Base-by-base conservation (phyloP, 163 green algal genomes). In the Volvox carteri region DNA sequence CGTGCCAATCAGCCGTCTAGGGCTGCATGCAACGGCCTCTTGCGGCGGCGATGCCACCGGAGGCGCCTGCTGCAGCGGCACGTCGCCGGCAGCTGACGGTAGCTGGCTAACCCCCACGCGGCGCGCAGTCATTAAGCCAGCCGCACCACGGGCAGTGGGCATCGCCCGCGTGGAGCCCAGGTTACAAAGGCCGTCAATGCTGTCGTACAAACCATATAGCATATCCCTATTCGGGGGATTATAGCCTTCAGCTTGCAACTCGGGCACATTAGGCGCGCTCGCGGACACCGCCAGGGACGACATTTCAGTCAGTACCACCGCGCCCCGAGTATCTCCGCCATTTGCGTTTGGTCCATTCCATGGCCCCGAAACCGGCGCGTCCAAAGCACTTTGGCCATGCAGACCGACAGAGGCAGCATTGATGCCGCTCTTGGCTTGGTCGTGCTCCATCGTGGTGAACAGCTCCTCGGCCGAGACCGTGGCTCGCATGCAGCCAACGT, bases 111-210 rank as follows among this genome's bases (percentile, higher is more conserved):
- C 30, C 19, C 11, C 23, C 25, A 79, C 39, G 28, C 37, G 46
- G 28, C 65, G 65, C 5, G 65, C 65, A 0, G 81, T 80, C 33
- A 44, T 44, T 23, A 62, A 73, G 65, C 30, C 44, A 4, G 23
- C n/a, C n/a, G n/a, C 44, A 23, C 52, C 44, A 21, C 67, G 46
- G 46, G 65, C 68, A 19, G 35, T 62, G 44, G 68, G 48, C 44
- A 52, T 8, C 25, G 25, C 48, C 1, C 81, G 67, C 33, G 83
- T 88, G 37, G 48, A 75, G 23, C 44, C 83, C 50, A 88, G 83
- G 67, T 81, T 83, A n/a, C 83, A 88, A 50, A 87, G 75, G 0
- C 79, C 60, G 33, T 87, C 41, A 42, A 81, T 58, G 50, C 68
- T 81, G 33, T 72, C 48, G 81, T 72, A 52, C 35, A 65, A 12